Conservation (phyloP, 1,284 basidiomycete species). For the Ceratorhiza oryzae-sativae region DNA sequence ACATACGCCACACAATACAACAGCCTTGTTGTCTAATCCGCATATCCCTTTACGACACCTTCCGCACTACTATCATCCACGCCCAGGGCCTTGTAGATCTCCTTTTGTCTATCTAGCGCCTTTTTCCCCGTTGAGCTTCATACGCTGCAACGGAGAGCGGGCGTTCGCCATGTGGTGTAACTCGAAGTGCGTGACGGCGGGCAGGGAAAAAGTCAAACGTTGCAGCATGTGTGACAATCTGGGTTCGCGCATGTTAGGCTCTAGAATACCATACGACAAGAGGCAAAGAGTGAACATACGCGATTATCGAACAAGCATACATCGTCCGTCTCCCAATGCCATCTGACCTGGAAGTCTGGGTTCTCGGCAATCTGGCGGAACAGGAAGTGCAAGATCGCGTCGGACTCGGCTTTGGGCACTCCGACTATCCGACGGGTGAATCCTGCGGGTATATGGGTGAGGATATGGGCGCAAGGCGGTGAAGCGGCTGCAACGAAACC, state of each 20-base stretch:
- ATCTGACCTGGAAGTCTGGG: slow-evolving; percentile 74
- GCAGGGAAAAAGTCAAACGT: slow-evolving; percentile 80
- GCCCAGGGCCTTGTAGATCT: slow-evolving; percentile 25
- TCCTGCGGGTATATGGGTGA: slow-evolving; percentile 43
- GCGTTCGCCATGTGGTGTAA: slow-evolving; percentile 81
- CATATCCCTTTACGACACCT: slow-evolving; percentile 30
- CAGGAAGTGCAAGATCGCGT: slow-evolving; percentile 71
- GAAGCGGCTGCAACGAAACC: slow-evolving; percentile 7
- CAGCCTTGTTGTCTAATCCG: slow-evolving; percentile 2
- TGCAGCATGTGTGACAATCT: slow-evolving; percentile 77
- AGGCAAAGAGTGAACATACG: slow-evolving; percentile 52
- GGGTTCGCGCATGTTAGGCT: slow-evolving; percentile 5
- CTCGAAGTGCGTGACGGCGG: slow-evolving; percentile 76
- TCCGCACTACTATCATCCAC: slow-evolving; percentile 4
- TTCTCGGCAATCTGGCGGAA: slow-evolving; percentile 74
- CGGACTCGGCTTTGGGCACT: slow-evolving; percentile 80
- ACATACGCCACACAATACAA: too few species aligned
- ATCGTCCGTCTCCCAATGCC: slow-evolving; percentile 72
- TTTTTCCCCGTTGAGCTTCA: slow-evolving; percentile 66
- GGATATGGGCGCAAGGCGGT: neutral
- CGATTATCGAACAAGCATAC: slow-evolving; percentile 79
- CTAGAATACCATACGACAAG: neutral
- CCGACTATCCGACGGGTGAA: slow-evolving; percentile 70
- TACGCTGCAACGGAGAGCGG: slow-evolving; percentile 79
- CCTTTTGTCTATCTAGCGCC: slow-evolving; percentile 59